These are phyloP conservation scores for Sporisorium iseilematis-ciliati DNA, from an alignment of 1,284 basidiomycete genomes.

Conservation along the genomic window DNA sequence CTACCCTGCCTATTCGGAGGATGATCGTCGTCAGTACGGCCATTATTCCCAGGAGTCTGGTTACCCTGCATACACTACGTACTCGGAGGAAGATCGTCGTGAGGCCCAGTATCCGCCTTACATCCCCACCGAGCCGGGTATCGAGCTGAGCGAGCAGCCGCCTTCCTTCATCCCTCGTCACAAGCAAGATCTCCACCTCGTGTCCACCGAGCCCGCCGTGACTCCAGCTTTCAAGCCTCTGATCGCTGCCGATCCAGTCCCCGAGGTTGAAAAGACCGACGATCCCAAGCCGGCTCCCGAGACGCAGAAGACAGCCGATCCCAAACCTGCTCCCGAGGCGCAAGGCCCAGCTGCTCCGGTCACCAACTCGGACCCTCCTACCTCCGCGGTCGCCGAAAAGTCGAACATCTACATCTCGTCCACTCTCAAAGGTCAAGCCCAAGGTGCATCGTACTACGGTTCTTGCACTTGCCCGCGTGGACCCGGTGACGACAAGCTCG, in stretches of 20 bases:
- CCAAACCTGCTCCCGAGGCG: background rate
- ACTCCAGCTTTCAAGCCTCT: too few species aligned
- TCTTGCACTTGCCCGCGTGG: background rate
- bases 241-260: too few species aligned
- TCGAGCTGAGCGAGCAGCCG: background rate
- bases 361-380: background rate
- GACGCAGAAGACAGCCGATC: background rate
- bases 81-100: too few species aligned
- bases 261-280: too few species aligned
- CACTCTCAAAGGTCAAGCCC: background rate
- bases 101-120: too few species aligned
- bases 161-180: background rate
- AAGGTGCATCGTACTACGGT: too few species aligned
- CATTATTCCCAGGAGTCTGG: too few species aligned
- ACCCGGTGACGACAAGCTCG: background rate
- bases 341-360: background rate
- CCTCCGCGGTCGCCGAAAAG: background rate
- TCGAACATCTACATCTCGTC: constrained; percentile 1
- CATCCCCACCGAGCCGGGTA: too few species aligned
- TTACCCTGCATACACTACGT: too few species aligned
- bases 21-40: too few species aligned
- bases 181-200: background rate
- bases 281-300: too few species aligned
- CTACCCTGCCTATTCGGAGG: too few species aligned
- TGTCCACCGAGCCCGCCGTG: background rate